Evolutionary conservation across 176 grass and related monocot genomes (phyloP).

Genomic region (Pontederia paniculata): DNA sequence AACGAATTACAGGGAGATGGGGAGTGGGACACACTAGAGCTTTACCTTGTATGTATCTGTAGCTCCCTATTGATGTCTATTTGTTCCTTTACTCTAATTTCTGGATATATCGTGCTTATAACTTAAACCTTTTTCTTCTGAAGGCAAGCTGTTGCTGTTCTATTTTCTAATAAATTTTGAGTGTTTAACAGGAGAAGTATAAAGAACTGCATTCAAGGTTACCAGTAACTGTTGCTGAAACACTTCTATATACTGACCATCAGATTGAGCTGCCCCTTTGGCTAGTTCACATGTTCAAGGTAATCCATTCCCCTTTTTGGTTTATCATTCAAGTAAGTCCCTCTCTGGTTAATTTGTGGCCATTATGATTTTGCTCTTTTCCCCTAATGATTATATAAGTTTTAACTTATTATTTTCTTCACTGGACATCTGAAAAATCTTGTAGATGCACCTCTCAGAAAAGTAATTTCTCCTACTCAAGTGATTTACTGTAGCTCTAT

Average conservation of each 20-base stretch:
- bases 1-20: constrained; percentile 54
- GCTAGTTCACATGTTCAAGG: constrained; percentile 98
- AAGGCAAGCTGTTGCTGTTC: too few species aligned
- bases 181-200: constrained; percentile 54
- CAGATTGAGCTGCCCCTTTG: constrained; percentile 93
- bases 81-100: neutral
- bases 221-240: constrained; percentile 70
- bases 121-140: constrained; percentile 3
- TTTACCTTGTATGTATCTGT: constrained; percentile 50
- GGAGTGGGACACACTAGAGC: constrained; percentile 82
- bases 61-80: neutral
- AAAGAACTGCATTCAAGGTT: constrained; percentile 73
- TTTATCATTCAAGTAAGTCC: neutral
- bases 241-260: constrained; percentile 81
- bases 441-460: neutral
- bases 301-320: neutral
- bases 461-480: neutral
- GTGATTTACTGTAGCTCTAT: too few species aligned
- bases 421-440: neutral
- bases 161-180: neutral
- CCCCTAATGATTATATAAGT: too few species aligned
- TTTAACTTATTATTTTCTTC: constrained; percentile 1
- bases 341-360: too few species aligned
- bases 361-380: too few species aligned
- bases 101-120: neutral